Percentiles rank a stretch among this genome's conserved stretches.
Evolutionary conservation across 1,284 basidiomycete genomes (phyloP).

Genomic region (Leccinum subfulvum): DNA sequence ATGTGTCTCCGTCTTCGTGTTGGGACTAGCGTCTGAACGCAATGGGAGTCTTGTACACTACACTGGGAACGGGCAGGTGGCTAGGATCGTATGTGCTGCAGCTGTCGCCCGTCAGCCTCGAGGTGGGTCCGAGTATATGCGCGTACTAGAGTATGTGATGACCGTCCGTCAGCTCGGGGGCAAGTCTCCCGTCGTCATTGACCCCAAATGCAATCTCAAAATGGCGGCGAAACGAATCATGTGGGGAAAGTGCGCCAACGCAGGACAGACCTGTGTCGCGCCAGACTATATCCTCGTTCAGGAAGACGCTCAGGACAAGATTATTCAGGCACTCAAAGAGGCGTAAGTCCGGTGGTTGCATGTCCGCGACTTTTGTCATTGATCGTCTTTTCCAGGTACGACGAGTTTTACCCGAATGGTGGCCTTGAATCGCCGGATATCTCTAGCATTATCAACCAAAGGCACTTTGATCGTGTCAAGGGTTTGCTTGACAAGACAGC

Average conservation of each 20-base stretch:
- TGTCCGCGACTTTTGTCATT: background rate
- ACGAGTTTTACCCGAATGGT: conserved; percentile 53
- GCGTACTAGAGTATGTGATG: background rate
- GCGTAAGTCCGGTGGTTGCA: conserved; percentile 41
- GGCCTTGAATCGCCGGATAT: conserved; percentile 45
- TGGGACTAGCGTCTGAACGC: background rate
- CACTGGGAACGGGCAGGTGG: conserved; percentile 72
- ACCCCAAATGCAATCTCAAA: conserved; percentile 63
- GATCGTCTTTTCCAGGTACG: conserved; percentile 38
- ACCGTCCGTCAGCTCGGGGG: conserved; percentile 33
- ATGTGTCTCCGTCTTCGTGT: conserved; percentile 26
- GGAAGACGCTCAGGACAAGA: conserved; percentile 57
- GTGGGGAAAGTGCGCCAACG: conserved; percentile 79
- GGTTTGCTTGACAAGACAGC: too few species aligned
- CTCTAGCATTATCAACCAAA: conserved; percentile 4
- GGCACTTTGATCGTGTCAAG: too few species aligned
- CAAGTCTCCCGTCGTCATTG: conserved; percentile 85
- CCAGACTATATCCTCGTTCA: conserved; percentile 85
- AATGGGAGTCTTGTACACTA: conserved; percentile 42
- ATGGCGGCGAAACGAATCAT: conserved; percentile 63
- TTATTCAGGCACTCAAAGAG: conserved; percentile 62
- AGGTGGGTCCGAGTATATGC: conserved; percentile 39
- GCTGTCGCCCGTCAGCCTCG: conserved; percentile 87
- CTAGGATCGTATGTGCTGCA: conserved; percentile 74
- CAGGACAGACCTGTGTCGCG: conserved; percentile 71